Percentiles rank a stretch among this genome's conserved stretches.
Evolutionary conservation across 1,284 basidiomycete genomes (phyloP).

Genomic region (Hymenochaete sp.): DNA sequence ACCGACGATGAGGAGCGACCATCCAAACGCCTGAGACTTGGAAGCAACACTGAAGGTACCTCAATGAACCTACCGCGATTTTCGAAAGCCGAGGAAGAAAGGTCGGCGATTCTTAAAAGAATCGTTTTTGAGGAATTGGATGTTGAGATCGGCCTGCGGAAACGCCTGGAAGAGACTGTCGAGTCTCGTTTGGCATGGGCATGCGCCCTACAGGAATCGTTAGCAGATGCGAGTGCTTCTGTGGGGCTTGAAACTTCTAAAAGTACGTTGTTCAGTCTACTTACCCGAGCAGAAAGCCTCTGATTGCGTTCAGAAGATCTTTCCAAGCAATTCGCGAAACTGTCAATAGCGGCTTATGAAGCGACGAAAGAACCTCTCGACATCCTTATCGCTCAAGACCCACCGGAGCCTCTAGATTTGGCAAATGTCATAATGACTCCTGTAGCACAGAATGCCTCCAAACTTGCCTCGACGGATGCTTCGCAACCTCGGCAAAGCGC

Average conservation of each 20-base stretch:
- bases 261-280: conserved; percentile 22
- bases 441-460: no score
- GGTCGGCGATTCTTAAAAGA: no score
- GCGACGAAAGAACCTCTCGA: conserved; percentile 6
- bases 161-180: conserved; percentile 45
- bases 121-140: conserved; percentile 56
- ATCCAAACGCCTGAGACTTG: no score
- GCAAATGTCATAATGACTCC: background rate
- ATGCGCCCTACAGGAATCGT: conserved; percentile 41
- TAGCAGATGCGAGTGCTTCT: no score
- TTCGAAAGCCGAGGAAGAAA: no score
- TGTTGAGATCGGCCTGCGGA: conserved; percentile 53
- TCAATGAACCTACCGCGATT: no score
- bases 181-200: conserved; percentile 64
- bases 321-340: conserved; percentile 5
- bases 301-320: background rate
- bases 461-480: conserved; percentile 19
- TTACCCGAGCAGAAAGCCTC: background rate
- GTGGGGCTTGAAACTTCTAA: no score
- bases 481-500: conserved; percentile 31
- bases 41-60: no score
- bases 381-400: conserved; percentile 1
- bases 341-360: conserved; percentile 10
- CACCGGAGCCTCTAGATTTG: background rate
- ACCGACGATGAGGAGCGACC: no score